Percentiles rank a stretch among this genome's conserved stretches.
phyloP scores from a whole-genome alignment of 2,329 filamentous ascomycete genomes.

The Aspergillus pseudonomiae region DNA sequence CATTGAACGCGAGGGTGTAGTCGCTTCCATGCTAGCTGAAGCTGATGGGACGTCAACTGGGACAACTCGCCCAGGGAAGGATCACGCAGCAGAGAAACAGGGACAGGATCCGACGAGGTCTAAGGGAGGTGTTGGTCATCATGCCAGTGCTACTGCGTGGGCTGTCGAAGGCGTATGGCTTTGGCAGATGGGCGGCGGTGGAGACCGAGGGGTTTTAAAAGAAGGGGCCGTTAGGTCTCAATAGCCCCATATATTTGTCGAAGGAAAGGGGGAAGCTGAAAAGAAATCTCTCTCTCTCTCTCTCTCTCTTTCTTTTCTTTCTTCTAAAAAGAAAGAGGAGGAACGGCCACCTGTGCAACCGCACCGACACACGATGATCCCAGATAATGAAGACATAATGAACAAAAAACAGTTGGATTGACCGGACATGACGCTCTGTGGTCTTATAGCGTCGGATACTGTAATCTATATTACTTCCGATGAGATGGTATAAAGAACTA shows the following conservation, averaged over 20 bases:
- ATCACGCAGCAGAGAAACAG: not conserved
- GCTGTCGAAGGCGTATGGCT: slow-evolving; percentile 90
- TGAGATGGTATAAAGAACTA: not conserved
- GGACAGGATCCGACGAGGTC: not conserved
- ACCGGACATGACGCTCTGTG: not conserved
- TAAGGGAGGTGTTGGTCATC: slow-evolving; percentile 50
- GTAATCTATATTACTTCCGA: not conserved
- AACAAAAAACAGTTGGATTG: not conserved
- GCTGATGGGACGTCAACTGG: slow-evolving; percentile 52
- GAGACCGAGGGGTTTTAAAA: slow-evolving; percentile 45
- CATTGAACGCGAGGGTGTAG: slow-evolving; percentile 73
- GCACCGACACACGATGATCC: not conserved
- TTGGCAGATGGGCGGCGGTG: slow-evolving; percentile 71
- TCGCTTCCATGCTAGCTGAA: slow-evolving; percentile 77
- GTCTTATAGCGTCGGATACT: not conserved
- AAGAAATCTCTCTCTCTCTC: not conserved
- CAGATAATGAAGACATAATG: not conserved
- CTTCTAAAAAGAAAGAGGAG: not conserved
- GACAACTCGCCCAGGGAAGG: slow-evolving; percentile 43
- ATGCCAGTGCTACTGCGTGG: slow-evolving; percentile 80
- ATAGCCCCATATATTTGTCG: slow-evolving; percentile 11
- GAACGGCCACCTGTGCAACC: not conserved
- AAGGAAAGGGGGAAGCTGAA: not conserved
- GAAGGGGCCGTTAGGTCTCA: slow-evolving; percentile 34
- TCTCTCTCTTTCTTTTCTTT: not conserved